Conservation (phyloP, 108 stramenopile genomes). For the Nannochloropsis gaditana region DNA sequence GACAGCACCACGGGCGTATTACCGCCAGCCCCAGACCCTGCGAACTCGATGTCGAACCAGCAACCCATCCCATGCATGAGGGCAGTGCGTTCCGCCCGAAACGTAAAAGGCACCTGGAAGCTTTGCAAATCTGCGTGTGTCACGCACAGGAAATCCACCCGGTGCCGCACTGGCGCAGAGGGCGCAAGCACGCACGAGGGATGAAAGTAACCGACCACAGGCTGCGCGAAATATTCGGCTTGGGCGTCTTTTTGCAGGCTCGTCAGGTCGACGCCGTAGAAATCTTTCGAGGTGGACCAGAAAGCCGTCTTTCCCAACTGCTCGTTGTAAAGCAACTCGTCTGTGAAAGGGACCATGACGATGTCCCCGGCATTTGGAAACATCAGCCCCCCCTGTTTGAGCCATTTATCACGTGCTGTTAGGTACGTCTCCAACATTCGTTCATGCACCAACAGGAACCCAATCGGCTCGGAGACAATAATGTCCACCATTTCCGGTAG, state of each 20-base stretch:
- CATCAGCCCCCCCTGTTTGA: conserved; percentile 59
- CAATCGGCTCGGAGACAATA: conserved; percentile 65
- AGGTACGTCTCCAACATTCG: conserved; percentile 64
- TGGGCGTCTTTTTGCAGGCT: conserved; percentile 44
- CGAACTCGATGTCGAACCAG: conserved; percentile 62
- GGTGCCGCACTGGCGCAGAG: conserved; percentile 20
- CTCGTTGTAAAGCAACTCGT: conserved; percentile 52
- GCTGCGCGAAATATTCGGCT: conserved; percentile 58
- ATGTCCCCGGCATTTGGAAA: conserved; percentile 57
- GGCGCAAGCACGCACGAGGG: conserved; percentile 22
- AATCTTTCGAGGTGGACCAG: conserved; percentile 54
- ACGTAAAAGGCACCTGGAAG: conserved; percentile 42
- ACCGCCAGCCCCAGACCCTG: conserved; percentile 46
- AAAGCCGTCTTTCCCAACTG: conserved; percentile 52
- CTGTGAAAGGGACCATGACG: conserved; percentile 52
- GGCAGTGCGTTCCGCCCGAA: conserved; percentile 48
- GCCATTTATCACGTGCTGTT: conserved; percentile 53
- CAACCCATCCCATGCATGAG: conserved; percentile 60
- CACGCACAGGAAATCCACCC: conserved; percentile 52
- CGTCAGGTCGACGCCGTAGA: conserved; percentile 58
- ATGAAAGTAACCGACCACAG: conserved; percentile 59
- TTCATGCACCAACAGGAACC: conserved; percentile 65
- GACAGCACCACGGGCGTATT: conserved; percentile 49
- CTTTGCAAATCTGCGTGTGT: conserved; percentile 35
- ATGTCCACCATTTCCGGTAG: conserved; percentile 65